Conservation (phyloP, 805 yeast genomes). For the Ogataea nitratoaversa region DNA sequence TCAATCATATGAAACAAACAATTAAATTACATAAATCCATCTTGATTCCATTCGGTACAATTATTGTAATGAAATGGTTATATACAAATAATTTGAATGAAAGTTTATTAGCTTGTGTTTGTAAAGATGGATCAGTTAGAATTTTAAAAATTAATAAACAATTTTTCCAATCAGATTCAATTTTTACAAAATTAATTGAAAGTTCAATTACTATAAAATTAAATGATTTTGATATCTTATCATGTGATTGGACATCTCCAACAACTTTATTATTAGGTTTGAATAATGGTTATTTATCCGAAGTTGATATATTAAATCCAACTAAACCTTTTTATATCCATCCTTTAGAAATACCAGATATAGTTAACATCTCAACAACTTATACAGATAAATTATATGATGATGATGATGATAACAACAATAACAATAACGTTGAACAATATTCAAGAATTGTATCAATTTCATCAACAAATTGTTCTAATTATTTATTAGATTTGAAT, state of each 20-base stretch:
- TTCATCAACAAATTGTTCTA: conserved; percentile 15
- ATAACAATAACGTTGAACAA: background rate
- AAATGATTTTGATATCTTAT: conserved; percentile 15
- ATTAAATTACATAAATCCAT: conserved; percentile 12
- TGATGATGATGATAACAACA: background rate
- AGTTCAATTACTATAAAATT: conserved; percentile 19
- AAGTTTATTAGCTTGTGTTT: conserved; percentile 23
- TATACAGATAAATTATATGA: conserved; percentile 16
- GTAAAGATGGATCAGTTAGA: conserved; percentile 24
- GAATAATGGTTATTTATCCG: conserved; percentile 26
- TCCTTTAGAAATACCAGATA: conserved; percentile 20
- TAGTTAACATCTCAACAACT: conserved; percentile 20
- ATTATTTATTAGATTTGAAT: conserved; percentile 19
- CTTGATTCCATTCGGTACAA: conserved; percentile 20
- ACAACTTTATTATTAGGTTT: conserved; percentile 23
- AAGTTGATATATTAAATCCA: conserved; percentile 19
- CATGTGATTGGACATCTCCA: conserved; percentile 29
- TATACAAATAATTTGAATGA: conserved; percentile 9
- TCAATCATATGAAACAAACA: conserved; percentile 4
- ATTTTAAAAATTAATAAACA: conserved; percentile 20
- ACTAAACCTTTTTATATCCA: conserved; percentile 20
- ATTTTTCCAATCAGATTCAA: conserved; percentile 7
- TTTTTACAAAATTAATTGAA: conserved; percentile 8
- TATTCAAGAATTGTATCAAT: conserved; percentile 13
- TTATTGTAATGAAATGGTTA: conserved; percentile 26